These are phyloP conservation scores for Dissophora ornata DNA, from an alignment of 192 early-diverging fungal genomes.

Conservation along the genomic window DNA sequence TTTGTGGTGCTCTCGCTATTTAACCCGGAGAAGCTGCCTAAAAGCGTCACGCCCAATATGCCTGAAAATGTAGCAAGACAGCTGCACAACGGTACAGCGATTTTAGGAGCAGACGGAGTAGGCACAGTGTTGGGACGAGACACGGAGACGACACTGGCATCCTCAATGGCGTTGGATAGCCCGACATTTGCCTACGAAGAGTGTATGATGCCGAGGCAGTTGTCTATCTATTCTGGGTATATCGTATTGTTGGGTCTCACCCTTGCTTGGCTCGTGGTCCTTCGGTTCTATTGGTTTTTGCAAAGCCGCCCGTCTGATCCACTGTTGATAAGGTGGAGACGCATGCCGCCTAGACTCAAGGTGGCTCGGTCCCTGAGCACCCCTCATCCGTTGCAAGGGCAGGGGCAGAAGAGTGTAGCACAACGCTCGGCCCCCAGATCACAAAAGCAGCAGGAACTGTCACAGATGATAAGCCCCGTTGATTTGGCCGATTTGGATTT, in stretches of 20 bases:
- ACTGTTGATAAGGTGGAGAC: background rate
- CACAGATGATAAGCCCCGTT: no score
- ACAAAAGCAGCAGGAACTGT: background rate
- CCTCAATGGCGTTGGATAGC: slow-evolving; percentile 1
- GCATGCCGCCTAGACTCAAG: background rate
- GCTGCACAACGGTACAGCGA: slow-evolving; percentile 37
- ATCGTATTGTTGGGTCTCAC: slow-evolving; percentile 15
- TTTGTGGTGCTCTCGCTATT: slow-evolving; percentile 51
- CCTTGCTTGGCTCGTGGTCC: slow-evolving; percentile 31
- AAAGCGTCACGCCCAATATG: background rate
- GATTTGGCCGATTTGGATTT: no score
- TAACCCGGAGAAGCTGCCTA: slow-evolving; percentile 7
- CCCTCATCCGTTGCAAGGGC: background rate
- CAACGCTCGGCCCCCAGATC: background rate
- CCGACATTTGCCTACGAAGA: slow-evolving; percentile 54
- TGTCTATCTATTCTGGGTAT: slow-evolving; percentile 62
- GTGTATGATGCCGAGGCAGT: slow-evolving; percentile 76
- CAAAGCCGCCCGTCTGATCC: background rate
- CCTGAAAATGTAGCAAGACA: background rate
- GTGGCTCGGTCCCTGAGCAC: background rate
- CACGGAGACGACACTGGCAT: no score
- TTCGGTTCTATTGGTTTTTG: slow-evolving; percentile 19
- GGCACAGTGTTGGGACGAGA: no score
- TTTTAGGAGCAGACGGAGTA: background rate
- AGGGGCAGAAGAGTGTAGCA: no score